A percentile compares a stretch with the other conserved stretches of the same genome.
Evolutionary conservation across 352 stramenopile species (phyloP).

Genomic region (Halophytophthora batemanensis): DNA sequence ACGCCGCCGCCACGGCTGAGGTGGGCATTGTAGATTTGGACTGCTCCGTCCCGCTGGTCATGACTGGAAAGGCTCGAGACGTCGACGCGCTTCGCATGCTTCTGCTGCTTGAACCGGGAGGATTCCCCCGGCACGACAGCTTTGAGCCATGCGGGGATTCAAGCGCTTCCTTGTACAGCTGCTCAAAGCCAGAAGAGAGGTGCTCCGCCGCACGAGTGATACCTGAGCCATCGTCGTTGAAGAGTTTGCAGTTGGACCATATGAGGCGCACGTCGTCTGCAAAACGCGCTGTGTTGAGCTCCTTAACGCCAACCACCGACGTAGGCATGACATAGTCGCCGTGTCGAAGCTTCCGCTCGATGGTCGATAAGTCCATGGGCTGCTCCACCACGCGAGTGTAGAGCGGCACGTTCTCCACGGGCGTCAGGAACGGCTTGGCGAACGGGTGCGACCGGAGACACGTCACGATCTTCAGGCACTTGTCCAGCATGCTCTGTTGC

Average conservation of each 20-base stretch:
- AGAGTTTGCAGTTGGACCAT: constrained; percentile 82
- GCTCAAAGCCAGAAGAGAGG: constrained; percentile 61
- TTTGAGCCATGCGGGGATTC: constrained; percentile 24
- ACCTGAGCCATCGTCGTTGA: constrained; percentile 81
- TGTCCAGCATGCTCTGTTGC: constrained; percentile 52
- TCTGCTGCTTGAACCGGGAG: constrained; percentile 1
- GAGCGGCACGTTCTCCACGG: constrained; percentile 72
- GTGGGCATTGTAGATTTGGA: too few relatives aligned
- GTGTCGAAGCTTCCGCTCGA: constrained; percentile 59
- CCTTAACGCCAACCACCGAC: constrained; percentile 27
- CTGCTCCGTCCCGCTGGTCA: too few relatives aligned
- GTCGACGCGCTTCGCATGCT: too few relatives aligned
- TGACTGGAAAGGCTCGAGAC: too few relatives aligned
- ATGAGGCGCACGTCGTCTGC: constrained; percentile 77
- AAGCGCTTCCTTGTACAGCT: constrained; percentile 46
- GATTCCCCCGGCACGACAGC: neutral
- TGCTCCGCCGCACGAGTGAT: constrained; percentile 73
- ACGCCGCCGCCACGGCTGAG: too few relatives aligned
- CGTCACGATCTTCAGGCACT: constrained; percentile 66
- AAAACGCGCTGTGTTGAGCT: constrained; percentile 49
- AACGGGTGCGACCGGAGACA: constrained; percentile 77
- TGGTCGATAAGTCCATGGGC: constrained; percentile 78
- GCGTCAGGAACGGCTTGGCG: constrained; percentile 69
- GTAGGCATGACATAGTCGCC: constrained; percentile 46
- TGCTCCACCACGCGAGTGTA: constrained; percentile 78